phyloP scores from a whole-genome alignment of 768 basidiomycete genomes.

The Kwoniella dendrophila region DNA sequence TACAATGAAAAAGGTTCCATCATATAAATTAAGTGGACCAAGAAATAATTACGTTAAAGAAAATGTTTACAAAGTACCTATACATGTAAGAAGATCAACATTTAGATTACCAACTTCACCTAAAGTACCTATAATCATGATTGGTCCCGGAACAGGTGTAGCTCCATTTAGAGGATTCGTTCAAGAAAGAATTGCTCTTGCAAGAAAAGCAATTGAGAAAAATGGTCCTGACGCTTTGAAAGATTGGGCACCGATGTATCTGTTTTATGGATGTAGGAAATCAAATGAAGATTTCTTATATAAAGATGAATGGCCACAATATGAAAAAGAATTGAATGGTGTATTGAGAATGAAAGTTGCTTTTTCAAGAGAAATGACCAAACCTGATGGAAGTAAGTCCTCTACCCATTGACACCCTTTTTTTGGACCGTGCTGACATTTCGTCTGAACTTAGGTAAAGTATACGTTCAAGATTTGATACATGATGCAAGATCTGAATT shows the following conservation, averaged over 20 bases:
- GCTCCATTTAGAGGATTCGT: slow-evolving; percentile 99
- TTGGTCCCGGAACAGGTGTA: slow-evolving; percentile 98
- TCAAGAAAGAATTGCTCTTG: slow-evolving; percentile 95
- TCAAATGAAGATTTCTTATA: slow-evolving; percentile 90
- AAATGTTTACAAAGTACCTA: slow-evolving; percentile 74
- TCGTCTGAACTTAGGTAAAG: slow-evolving; percentile 72
- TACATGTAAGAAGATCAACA: slow-evolving; percentile 93
- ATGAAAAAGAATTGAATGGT: slow-evolving; percentile 79
- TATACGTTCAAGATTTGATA: slow-evolving; percentile 97
- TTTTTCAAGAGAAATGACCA: slow-evolving; percentile 64
- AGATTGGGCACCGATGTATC: slow-evolving; percentile 91
- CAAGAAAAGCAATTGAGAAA: slow-evolving; percentile 91
- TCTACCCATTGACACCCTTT: background rate
- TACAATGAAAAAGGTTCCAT: slow-evolving; percentile 59
- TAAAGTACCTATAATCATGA: slow-evolving; percentile 98
- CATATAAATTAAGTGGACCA: slow-evolving; percentile 87
- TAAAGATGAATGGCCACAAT: slow-evolving; percentile 90
- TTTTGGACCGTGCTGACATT: slow-evolving; percentile 66
- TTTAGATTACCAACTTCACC: slow-evolving; percentile 97
- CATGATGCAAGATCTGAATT: slow-evolving; percentile 83
- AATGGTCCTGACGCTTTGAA: slow-evolving; percentile 88
- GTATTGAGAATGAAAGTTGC: slow-evolving; percentile 87
- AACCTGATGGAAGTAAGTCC: slow-evolving; percentile 53
- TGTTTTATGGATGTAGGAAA: slow-evolving; percentile 95
- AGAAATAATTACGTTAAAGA: slow-evolving; percentile 77